Evolutionary conservation across 1,284 basidiomycete species (phyloP).

Genomic region (Malassezia slooffiae): DNA sequence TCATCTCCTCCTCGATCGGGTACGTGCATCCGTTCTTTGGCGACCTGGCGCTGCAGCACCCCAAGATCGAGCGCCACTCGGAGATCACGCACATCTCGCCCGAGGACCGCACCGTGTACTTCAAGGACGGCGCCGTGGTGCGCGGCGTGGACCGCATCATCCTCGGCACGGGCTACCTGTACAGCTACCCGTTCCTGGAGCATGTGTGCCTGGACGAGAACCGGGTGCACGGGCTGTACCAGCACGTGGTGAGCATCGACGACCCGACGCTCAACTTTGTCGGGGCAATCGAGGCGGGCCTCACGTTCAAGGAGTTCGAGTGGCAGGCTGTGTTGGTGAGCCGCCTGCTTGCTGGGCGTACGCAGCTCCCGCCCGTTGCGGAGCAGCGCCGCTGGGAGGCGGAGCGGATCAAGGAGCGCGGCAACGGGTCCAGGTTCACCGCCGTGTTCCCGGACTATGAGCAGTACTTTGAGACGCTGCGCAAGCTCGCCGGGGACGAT

Average conservation of each 20-base stretch:
- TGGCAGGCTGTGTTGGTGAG: constrained; percentile 3
- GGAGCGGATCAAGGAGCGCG: neutral
- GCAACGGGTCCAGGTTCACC: constrained; percentile 1
- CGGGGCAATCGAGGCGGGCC: neutral
- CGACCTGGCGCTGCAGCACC: neutral
- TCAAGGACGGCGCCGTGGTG: neutral
- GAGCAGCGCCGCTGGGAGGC: constrained; percentile 1
- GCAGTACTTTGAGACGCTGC: neutral
- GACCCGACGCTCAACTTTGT: neutral
- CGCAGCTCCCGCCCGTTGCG: neutral
- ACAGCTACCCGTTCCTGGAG: neutral
- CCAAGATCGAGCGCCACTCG: neutral
- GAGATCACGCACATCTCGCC: neutral
- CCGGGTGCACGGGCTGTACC: constrained; percentile 2
- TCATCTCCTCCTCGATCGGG: too few relatives aligned
- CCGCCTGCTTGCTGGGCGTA: neutral
- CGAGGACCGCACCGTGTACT: neutral
- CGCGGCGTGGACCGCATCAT: neutral
- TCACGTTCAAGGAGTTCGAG: constrained; percentile 7
- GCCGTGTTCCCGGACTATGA: constrained; percentile 2
- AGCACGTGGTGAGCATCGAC: neutral
- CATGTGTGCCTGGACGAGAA: neutral
- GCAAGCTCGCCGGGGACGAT: neutral
- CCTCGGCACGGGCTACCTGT: neutral
- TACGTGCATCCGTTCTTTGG: neutral